A percentile compares a stretch with the other conserved stretches of the same genome.
These are phyloP conservation scores for Exophiala bonariae DNA, from an alignment of 2,329 filamentous ascomycete genomes.

Conservation along the genomic window DNA sequence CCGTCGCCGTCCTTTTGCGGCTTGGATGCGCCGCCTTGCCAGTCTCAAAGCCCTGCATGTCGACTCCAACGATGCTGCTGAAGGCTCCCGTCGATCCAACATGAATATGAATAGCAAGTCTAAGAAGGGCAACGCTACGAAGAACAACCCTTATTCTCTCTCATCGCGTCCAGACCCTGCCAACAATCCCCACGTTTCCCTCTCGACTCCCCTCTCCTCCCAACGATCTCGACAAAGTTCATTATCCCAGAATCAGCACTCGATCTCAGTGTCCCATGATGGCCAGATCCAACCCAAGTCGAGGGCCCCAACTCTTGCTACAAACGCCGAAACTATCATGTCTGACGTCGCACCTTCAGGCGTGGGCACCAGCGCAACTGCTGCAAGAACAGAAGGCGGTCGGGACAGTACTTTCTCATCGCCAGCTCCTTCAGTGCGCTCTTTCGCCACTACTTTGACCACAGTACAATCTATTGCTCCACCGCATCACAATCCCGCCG, in stretches of 20 bases:
- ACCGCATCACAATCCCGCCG: constrained; percentile 45
- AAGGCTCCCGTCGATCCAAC: constrained; percentile 22
- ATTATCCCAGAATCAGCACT: constrained; percentile 59
- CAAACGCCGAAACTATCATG: constrained; percentile 72
- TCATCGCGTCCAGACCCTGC: constrained; percentile 55
- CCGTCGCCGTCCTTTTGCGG: constrained; percentile 82
- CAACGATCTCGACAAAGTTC: constrained; percentile 58
- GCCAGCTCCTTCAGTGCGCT: constrained; percentile 64
- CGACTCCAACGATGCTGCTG: constrained; percentile 42
- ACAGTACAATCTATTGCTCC: constrained; percentile 64
- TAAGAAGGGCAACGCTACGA: constrained; percentile 64
- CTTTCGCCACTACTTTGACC: constrained; percentile 65
- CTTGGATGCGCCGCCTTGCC: constrained; percentile 90
- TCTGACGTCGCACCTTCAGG: constrained; percentile 79
- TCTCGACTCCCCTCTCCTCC: constrained; percentile 51
- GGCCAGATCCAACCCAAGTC: constrained; percentile 65
- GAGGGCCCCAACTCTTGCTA: constrained; percentile 77
- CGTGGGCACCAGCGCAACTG: constrained; percentile 72
- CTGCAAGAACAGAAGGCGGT: constrained; percentile 65
- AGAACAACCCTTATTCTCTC: constrained; percentile 90
- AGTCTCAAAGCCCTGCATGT: constrained; percentile 77
- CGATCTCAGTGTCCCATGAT: constrained; percentile 61
- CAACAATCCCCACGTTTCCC: constrained; percentile 55
- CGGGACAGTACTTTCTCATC: constrained; percentile 67
- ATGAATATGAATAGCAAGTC: constrained; percentile 19